Base-by-base conservation (phyloP, 176 grass and related monocot species). In the Musa troglodytarum region DNA sequence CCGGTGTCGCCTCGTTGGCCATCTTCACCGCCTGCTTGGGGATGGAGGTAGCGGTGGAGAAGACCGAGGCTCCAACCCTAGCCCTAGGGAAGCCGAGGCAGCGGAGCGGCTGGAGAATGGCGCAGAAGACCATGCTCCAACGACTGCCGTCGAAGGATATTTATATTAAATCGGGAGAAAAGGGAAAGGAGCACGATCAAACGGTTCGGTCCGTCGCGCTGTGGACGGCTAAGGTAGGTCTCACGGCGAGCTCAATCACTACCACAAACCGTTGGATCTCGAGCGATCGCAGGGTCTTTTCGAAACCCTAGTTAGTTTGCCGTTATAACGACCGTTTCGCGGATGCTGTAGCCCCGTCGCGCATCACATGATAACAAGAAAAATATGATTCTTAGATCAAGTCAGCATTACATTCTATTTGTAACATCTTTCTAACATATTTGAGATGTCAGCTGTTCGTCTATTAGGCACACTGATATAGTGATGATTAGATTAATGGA, bases 101-200 rank as follows among this genome's bases (percentile, higher is more conserved):
- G 73, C 73, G 53, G 23, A 57, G 72, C 72, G 53, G 53, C 52
- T 14, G 53, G 25, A 56, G 73, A 43, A 56, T 2, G 73, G 53
- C 14, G 52, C 8, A 57, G 24, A 58, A 59, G 25, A 74, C 15
- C 54, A 61, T 74, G 54, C 34, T 10, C 15, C 53, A 19, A 11
- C 8, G 1, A 19, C 15, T 12, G 53, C 9, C 73, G 49, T 54
- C 0, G 15, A 53, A 54, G n/a, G 11, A 65, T 43, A 43, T 43
- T 43, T 43, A 43, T 43, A 43, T 43, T 43, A 43, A 43, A 43
- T 43, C 34, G 34, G 34, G 0, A 43, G 34, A 43, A 43, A 43
- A 43, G 4, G 34, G n/a, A 8, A 0, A 6, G 22, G 9, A 26
- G 10, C 2, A 28, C 22, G 5, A 28, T 6, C 2, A 12, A 26